Conservation (phyloP, 2,329 filamentous ascomycete genomes). For the Phaeophleospora eucalypticola region DNA sequence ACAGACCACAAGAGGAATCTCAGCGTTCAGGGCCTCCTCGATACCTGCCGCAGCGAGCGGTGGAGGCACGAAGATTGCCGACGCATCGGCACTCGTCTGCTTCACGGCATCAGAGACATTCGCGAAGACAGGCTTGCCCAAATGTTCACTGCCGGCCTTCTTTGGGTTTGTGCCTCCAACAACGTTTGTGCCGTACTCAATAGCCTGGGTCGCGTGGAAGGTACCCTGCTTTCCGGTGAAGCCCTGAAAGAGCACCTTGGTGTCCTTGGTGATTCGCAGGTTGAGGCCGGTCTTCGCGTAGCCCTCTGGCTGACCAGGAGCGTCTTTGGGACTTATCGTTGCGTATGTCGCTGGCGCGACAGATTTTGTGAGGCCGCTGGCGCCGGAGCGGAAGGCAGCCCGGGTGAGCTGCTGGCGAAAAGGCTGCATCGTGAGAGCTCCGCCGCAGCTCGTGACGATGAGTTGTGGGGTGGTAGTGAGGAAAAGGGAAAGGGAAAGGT, state of each 20-base stretch:
- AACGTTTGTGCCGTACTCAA: constrained; percentile 97
- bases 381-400: constrained; percentile 59
- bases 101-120: constrained; percentile 84
- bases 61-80: constrained; percentile 95
- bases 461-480: constrained; percentile 1
- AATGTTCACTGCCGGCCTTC: constrained; percentile 88
- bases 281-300: constrained; percentile 51
- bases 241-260: constrained; percentile 93
- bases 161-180: constrained; percentile 98
- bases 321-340: constrained; percentile 53
- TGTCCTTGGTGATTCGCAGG: constrained; percentile 87
- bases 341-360: constrained; percentile 65
- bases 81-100: constrained; percentile 84
- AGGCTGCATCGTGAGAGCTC: constrained; percentile 70
- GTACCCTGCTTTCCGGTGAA: constrained; percentile 74
- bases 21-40: constrained; percentile 89
- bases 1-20: constrained; percentile 92
- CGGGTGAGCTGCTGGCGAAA: constrained; percentile 69
- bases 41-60: constrained; percentile 91
- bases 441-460: constrained; percentile 11
- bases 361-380: constrained; percentile 42
- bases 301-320: constrained; percentile 38
- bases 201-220: constrained; percentile 96
- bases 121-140: constrained; percentile 88
- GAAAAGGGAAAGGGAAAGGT: constrained; percentile 1